Conservation (phyloP, 352 stramenopile genomes). For the Elongisporangium prolatum region DNA sequence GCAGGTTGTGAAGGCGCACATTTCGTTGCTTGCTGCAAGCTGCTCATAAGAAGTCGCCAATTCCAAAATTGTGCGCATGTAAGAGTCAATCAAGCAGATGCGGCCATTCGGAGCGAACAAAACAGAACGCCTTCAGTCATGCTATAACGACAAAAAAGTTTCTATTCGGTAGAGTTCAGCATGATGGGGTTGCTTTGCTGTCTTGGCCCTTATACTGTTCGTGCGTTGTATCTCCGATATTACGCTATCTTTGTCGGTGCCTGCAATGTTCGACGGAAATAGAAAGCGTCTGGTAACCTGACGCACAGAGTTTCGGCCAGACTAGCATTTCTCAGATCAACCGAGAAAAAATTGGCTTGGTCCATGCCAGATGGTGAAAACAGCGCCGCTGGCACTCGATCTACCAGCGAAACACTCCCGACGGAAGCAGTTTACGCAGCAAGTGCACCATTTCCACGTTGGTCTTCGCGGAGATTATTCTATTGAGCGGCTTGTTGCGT, state of each 20-base stretch:
- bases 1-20: conserved; percentile 81
- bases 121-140: background rate
- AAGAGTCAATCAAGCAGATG: background rate
- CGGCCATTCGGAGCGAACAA: background rate
- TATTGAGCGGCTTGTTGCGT: conserved; percentile 3
- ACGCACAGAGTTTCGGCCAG: too few species aligned
- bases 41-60: conserved; percentile 42
- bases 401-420: background rate
- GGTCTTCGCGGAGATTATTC: conserved; percentile 7
- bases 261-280: background rate
- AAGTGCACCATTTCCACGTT: conserved; percentile 6
- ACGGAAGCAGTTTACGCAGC: background rate
- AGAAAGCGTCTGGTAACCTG: too few species aligned
- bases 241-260: too few species aligned
- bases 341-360: too few species aligned
- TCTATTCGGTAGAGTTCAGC: background rate
- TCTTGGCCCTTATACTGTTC: too few species aligned
- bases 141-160: background rate
- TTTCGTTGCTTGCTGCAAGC: conserved; percentile 74
- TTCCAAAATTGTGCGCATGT: background rate
- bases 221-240: too few species aligned
- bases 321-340: background rate
- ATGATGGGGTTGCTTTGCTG: background rate
- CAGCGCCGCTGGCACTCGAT: background rate
- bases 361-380: too few species aligned